phyloP scores from a whole-genome alignment of 176 grass and related monocot species.

The Chloris gayana region DNA sequence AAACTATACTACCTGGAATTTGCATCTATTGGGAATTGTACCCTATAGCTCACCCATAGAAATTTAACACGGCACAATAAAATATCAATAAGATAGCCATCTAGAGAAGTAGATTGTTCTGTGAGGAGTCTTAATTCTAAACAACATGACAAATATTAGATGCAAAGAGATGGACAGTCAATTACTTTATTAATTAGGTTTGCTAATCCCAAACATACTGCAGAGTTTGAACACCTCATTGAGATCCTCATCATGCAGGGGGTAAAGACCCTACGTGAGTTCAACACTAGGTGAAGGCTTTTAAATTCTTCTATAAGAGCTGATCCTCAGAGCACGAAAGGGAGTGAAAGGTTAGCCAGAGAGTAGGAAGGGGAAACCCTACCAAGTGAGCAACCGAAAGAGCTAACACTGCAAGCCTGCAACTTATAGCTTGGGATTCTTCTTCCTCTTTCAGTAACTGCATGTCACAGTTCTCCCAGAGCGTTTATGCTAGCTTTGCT shows the following conservation, averaged over 20 bases:
- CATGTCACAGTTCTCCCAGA: constrained; percentile 21
- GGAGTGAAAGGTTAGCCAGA: constrained; percentile 32
- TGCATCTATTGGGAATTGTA: constrained; percentile 69
- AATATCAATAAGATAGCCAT: constrained; percentile 44
- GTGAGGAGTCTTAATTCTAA: constrained; percentile 38
- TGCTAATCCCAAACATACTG: constrained; percentile 49
- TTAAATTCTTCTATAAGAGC: constrained; percentile 61
- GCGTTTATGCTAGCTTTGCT: constrained; percentile 36
- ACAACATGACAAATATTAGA: constrained; percentile 50
- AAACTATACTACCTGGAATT: constrained; percentile 53
- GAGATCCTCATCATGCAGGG: constrained; percentile 52
- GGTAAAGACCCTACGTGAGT: constrained; percentile 43
- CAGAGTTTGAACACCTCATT: constrained; percentile 40
- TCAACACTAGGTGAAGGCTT: constrained; percentile 38
- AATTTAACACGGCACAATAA: constrained; percentile 57
- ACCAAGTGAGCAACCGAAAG: constrained; percentile 38
- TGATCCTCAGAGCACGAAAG: constrained; percentile 34
- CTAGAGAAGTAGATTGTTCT: constrained; percentile 40
- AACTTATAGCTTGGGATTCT: constrained; percentile 9
- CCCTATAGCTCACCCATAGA: constrained; percentile 44
- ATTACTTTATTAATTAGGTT: constrained; percentile 40
- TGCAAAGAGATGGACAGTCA: constrained; percentile 1
- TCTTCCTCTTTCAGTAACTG: constrained; percentile 30
- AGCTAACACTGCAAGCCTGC: constrained; percentile 7
- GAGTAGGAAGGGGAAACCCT: constrained; percentile 43